phyloP scores from a whole-genome alignment of 495 filamentous ascomycete species.

The Opeltia flavorubescens region DNA sequence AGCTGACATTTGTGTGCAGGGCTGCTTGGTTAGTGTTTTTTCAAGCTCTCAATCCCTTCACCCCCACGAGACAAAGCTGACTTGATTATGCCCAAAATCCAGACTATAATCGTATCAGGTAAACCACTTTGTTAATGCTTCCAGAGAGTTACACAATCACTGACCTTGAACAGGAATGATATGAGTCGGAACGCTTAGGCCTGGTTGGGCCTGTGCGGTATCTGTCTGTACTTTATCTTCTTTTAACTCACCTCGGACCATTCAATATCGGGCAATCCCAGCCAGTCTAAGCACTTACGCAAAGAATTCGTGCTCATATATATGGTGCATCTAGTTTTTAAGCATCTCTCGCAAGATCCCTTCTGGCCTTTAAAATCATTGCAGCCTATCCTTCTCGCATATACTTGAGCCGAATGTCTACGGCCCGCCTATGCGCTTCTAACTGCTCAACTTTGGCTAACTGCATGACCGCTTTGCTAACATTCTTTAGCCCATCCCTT shows the following conservation, averaged over 20 bases:
- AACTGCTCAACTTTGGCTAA: slow-evolving; percentile 87
- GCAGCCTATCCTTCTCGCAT: slow-evolving; percentile 29
- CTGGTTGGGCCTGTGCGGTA: no score
- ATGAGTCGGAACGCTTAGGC: slow-evolving; percentile 68
- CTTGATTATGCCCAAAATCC: no score
- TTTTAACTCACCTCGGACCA: no score
- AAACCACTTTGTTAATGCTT: no score
- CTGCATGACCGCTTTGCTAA: slow-evolving; percentile 82
- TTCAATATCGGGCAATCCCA: no score
- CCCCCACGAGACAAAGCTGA: slow-evolving; percentile 30
- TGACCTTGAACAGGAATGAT: no score
- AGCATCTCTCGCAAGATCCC: background rate
- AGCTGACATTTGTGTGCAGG: slow-evolving; percentile 7
- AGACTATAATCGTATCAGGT: slow-evolving; percentile 84
- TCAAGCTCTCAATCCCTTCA: slow-evolving; percentile 4
- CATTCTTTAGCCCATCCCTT: slow-evolving; percentile 64
- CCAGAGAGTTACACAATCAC: no score
- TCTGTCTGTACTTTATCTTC: no score
- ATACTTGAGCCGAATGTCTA: slow-evolving; percentile 67
- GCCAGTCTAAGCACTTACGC: background rate
- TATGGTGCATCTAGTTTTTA: no score
- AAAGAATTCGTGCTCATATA: background rate
- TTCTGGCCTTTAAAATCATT: background rate
- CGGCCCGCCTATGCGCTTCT: slow-evolving; percentile 85
- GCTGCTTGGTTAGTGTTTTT: background rate